Conservation (phyloP, 768 basidiomycete species). For the Pulveroboletus sp. region DNA sequence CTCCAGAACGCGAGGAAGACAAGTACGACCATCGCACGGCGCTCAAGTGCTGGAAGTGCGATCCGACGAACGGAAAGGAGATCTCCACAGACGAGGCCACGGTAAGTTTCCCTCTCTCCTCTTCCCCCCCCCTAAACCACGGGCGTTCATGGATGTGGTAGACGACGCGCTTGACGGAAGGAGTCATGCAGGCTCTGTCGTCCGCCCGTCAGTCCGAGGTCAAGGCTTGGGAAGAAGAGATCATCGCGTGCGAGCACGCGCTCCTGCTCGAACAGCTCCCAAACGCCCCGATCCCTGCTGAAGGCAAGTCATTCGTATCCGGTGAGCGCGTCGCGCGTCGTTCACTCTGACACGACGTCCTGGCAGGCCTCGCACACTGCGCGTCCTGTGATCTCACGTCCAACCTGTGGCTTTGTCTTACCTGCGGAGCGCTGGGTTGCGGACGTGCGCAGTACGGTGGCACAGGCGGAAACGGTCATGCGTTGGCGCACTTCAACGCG, state of each 20-base stretch:
- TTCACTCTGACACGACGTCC: background rate
- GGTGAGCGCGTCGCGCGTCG: background rate
- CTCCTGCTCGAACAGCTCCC: slow-evolving; percentile 47
- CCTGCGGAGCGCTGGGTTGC: slow-evolving; percentile 87
- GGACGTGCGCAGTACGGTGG: slow-evolving; percentile 85
- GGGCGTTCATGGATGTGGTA: slow-evolving; percentile 20
- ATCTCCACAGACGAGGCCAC: slow-evolving; percentile 37
- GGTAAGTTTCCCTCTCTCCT: no score
- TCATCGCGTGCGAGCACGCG: slow-evolving; percentile 80
- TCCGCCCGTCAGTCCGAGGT: slow-evolving; percentile 92
- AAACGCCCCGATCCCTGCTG: slow-evolving; percentile 21
- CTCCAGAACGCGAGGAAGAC: slow-evolving; percentile 84
- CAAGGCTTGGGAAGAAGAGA: slow-evolving; percentile 97
- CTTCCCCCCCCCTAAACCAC: no score
- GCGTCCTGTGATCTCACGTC: slow-evolving; percentile 77
- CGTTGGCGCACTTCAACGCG: slow-evolving; percentile 67
- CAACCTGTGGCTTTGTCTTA: slow-evolving; percentile 94
- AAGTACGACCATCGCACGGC: slow-evolving; percentile 66
- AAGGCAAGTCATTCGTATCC: slow-evolving; percentile 16
- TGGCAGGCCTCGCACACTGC: slow-evolving; percentile 77
- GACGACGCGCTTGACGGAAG: slow-evolving; percentile 56
- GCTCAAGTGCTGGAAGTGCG: slow-evolving; percentile 77
- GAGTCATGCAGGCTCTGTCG: slow-evolving; percentile 76
- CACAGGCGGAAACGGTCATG: slow-evolving; percentile 84
- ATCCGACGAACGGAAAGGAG: slow-evolving; percentile 44